Evolutionary conservation across 441 rosid species (phyloP).

Genomic region (Gossypium gossypioides): DNA sequence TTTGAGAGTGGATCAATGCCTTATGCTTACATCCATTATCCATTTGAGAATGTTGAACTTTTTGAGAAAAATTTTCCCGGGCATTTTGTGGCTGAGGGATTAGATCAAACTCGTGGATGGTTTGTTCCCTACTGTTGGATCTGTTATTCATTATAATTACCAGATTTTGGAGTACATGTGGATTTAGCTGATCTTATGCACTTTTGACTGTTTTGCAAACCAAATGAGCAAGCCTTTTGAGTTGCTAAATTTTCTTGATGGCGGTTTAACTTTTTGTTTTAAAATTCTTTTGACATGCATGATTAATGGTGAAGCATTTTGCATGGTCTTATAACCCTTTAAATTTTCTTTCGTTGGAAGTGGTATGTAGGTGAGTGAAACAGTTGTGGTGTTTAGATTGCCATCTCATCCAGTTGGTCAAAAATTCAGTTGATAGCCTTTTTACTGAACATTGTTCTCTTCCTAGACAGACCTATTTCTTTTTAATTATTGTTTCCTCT

Average conservation of each 20-base stretch:
- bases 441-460: background rate
- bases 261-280: background rate
- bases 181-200: background rate
- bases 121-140: slow-evolving; percentile 27
- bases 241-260: background rate
- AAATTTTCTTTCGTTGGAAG: background rate
- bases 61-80: slow-evolving; percentile 95
- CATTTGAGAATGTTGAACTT: slow-evolving; percentile 82
- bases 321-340: background rate
- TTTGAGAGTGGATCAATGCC: slow-evolving; percentile 99
- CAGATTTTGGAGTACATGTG: background rate
- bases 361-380: background rate
- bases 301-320: background rate
- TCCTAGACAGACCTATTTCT: background rate
- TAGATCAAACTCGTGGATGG: slow-evolving; percentile 99
- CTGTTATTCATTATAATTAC: background rate
- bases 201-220: background rate
- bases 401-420: background rate
- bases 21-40: slow-evolving; percentile 91
- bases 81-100: slow-evolving; percentile 95
- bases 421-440: too few relatives aligned
- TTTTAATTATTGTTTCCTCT: background rate
- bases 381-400: background rate
- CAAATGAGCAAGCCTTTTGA: background rate
- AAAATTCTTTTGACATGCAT: background rate